Evolutionary conservation across 129 eudicot genomes (phyloP).

Genomic region (Escallonia herrerae): DNA sequence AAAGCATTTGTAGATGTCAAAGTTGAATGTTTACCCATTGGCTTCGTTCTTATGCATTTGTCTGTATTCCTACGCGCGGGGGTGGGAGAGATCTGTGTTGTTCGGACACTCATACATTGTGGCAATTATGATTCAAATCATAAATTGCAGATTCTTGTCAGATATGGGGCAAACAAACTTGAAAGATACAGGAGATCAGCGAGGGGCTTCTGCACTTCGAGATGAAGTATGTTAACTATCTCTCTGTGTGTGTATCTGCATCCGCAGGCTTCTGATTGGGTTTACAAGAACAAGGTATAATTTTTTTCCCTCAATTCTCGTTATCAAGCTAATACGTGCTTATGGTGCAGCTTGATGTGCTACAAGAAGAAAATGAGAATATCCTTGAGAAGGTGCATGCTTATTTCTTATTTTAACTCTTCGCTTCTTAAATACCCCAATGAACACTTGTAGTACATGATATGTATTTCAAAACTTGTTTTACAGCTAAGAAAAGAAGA

Average conservation of each 20-base stretch:
- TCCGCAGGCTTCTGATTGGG: neutral
- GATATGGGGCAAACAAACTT: conserved; percentile 46
- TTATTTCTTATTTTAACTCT: neutral
- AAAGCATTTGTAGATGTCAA: too few species aligned
- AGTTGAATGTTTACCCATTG: too few species aligned
- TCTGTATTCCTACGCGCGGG: neutral
- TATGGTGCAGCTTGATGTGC: conserved; percentile 84
- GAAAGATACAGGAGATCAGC: conserved; percentile 58
- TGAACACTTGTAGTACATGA: neutral
- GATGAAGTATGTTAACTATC: conserved; percentile 62
- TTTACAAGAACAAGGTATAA: too few species aligned
- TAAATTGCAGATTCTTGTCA: conserved; percentile 48
- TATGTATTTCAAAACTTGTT: conserved; percentile 6
- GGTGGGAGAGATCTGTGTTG: neutral
- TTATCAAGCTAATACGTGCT: conserved; percentile 19
- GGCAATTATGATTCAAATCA: neutral
- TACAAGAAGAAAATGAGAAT: conserved; percentile 88
- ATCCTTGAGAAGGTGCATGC: conserved; percentile 58
- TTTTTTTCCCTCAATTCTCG: conserved; percentile 5
- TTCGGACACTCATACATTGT: neutral
- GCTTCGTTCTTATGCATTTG: too few species aligned
- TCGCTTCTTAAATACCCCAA: neutral
- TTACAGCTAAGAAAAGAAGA: conserved; percentile 82
- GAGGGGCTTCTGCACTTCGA: conserved; percentile 80
- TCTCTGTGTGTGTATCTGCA: neutral